These are phyloP conservation scores for Brassica nigra DNA, from an alignment of 345 rosid genomes.

Conservation along the genomic window DNA sequence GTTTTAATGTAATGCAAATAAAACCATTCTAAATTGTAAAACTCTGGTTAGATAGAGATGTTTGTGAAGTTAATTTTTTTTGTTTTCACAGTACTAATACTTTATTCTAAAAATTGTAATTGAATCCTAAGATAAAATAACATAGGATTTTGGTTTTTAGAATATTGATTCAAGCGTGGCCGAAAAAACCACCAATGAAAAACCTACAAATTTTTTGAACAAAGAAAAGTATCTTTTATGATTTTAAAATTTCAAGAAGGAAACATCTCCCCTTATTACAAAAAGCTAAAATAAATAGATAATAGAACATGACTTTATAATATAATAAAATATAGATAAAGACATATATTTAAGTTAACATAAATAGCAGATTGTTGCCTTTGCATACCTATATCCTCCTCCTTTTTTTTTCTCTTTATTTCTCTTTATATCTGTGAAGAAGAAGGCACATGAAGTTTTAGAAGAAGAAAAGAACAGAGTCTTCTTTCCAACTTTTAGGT, in stretches of 20 bases:
- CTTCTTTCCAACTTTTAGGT: conserved; percentile 32
- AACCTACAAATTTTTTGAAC: background rate
- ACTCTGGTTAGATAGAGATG: background rate
- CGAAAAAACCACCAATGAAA: background rate
- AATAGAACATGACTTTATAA: background rate
- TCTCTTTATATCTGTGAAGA: background rate
- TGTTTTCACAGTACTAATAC: background rate
- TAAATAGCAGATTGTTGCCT: conserved; percentile 16
- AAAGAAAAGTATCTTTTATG: background rate
- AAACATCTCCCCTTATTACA: conserved; percentile 37
- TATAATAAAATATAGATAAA: background rate
- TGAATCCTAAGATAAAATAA: background rate
- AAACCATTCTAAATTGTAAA: background rate
- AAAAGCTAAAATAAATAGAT: background rate
- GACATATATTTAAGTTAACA: background rate
- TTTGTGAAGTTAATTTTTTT: background rate
- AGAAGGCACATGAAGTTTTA: conserved; percentile 4
- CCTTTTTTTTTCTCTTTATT: background rate
- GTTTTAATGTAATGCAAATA: background rate
- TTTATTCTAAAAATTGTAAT: background rate
- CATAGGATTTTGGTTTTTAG: background rate
- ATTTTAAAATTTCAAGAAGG: conserved; percentile 17
- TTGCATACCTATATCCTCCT: conserved; percentile 28
- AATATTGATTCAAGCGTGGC: background rate
- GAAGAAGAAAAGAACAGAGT: background rate